Conservation (phyloP, 2,329 filamentous ascomycete species). For the Didymella pinodella region DNA sequence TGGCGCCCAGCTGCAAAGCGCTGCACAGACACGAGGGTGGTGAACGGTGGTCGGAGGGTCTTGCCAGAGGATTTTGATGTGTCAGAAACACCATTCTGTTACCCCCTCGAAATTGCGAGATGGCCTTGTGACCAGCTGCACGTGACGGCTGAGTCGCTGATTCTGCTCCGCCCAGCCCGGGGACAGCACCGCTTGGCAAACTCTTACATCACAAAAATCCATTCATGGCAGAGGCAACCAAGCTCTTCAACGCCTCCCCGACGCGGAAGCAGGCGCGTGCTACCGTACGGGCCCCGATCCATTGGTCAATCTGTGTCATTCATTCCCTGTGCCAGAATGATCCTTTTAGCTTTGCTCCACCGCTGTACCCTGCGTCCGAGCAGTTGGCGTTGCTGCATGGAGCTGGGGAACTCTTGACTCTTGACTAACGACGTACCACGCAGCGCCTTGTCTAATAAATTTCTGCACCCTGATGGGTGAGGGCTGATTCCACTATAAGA, state of each 20-base stretch:
- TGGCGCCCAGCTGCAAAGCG: slow-evolving; percentile 24
- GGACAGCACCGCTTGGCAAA: slow-evolving; percentile 27
- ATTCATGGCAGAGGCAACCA: slow-evolving; percentile 26
- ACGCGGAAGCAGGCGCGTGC: slow-evolving; percentile 34
- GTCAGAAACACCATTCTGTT: slow-evolving; percentile 41
- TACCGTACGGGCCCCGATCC: slow-evolving; percentile 1
- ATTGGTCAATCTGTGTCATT: slow-evolving; percentile 34
- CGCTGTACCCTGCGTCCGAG: slow-evolving; percentile 34
- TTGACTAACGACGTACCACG: slow-evolving; percentile 46
- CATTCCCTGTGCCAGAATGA: slow-evolving; percentile 29
- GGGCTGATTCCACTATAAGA: slow-evolving; percentile 39
- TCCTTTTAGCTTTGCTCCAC: slow-evolving; percentile 35
- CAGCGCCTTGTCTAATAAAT: slow-evolving; percentile 41
- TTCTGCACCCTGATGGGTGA: slow-evolving; percentile 30
- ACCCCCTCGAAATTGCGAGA: slow-evolving; percentile 28
- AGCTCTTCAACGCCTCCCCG: slow-evolving; percentile 31
- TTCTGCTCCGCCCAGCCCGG: slow-evolving; percentile 25
- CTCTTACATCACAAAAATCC: slow-evolving; percentile 39
- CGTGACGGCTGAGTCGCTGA: slow-evolving; percentile 29
- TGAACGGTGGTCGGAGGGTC: slow-evolving; percentile 31
- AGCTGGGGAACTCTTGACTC: slow-evolving; percentile 37
- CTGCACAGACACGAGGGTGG: slow-evolving; percentile 35
- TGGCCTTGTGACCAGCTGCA: slow-evolving; percentile 30
- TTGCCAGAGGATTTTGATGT: slow-evolving; percentile 41
- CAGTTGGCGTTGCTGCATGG: slow-evolving; percentile 36